A percentile compares a stretch with the other conserved stretches of the same genome.
phyloP scores from a whole-genome alignment of 2,329 filamentous ascomycete genomes.

The Lasiodiplodia citricola region DNA sequence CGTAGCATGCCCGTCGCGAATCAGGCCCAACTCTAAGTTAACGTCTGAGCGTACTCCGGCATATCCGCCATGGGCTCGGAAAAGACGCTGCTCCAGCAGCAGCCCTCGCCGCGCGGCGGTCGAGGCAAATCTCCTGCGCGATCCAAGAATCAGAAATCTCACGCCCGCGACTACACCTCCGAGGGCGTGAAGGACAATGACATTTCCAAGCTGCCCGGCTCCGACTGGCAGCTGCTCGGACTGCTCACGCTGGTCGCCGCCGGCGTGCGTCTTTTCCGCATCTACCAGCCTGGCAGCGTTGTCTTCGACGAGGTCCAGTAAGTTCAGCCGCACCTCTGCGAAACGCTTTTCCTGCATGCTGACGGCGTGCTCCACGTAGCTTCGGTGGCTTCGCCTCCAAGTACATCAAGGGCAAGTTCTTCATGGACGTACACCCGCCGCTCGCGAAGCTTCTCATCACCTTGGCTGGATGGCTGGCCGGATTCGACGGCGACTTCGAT shows the following conservation, averaged over 20 bases:
- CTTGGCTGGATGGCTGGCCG: slow-evolving; percentile 90
- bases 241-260: slow-evolving; percentile 76
- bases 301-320: slow-evolving; percentile 99
- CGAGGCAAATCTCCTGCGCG: slow-evolving; percentile 43
- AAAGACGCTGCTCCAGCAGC: slow-evolving; percentile 23
- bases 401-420: slow-evolving; percentile 99
- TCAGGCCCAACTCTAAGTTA: slow-evolving; percentile 25
- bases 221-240: slow-evolving; percentile 80
- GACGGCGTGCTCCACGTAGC: slow-evolving; percentile 54
- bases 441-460: slow-evolving; percentile 96
- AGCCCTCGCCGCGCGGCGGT: slow-evolving; percentile 34
- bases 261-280: slow-evolving; percentile 86
- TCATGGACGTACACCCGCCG: slow-evolving; percentile 99
- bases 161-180: slow-evolving; percentile 67
- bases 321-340: slow-evolving; percentile 48
- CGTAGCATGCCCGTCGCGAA: slow-evolving; percentile 26
- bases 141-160: slow-evolving; percentile 39
- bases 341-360: not conserved
- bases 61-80: slow-evolving; percentile 25
- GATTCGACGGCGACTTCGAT: slow-evolving; percentile 94
- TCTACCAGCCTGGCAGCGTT: slow-evolving; percentile 94
- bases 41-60: slow-evolving; percentile 19
- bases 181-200: slow-evolving; percentile 87
- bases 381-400: slow-evolving; percentile 98
- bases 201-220: slow-evolving; percentile 81